phyloP scores from a whole-genome alignment of 2,329 filamentous ascomycete genomes.

The Diplodia sapinea region DNA sequence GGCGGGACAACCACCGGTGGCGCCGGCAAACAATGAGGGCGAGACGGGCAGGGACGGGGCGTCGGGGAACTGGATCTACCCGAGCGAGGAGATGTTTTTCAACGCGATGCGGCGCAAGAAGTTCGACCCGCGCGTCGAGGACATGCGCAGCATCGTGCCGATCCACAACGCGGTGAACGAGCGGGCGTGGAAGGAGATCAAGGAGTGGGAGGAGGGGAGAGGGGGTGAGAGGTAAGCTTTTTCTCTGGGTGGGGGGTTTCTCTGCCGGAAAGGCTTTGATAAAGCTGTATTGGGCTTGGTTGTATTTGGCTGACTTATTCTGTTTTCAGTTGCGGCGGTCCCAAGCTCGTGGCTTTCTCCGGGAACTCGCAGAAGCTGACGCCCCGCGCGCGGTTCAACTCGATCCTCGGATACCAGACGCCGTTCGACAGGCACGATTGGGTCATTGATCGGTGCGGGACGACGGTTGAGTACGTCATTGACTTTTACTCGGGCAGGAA shows the following conservation, averaged over 20 bases:
- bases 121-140: conserved; percentile 70
- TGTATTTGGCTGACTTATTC: conserved; percentile 23
- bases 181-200: conserved; percentile 90
- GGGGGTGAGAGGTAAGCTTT: conserved; percentile 59
- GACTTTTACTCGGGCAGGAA: conserved; percentile 88
- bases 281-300: too few species aligned
- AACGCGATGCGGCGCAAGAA: conserved; percentile 94
- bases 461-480: conserved; percentile 89
- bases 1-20: conserved; percentile 42
- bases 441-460: conserved; percentile 91
- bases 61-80: conserved; percentile 95
- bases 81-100: conserved; percentile 97
- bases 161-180: conserved; percentile 99
- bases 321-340: conserved; percentile 68
- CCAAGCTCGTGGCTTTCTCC: conserved; percentile 81
- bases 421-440: conserved; percentile 98
- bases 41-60: conserved; percentile 68
- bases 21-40: conserved; percentile 74
- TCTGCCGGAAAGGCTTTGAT: too few species aligned
- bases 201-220: conserved; percentile 78
- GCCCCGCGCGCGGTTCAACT: conserved; percentile 82
- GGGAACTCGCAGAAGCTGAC: conserved; percentile 71
- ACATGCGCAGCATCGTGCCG: conserved; percentile 91
- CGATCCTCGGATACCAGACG: conserved; percentile 81
- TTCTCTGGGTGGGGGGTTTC: neutral